Evolutionary conservation across 192 early-diverging fungal species (phyloP).

Genomic region (Coemansia sp.): DNA sequence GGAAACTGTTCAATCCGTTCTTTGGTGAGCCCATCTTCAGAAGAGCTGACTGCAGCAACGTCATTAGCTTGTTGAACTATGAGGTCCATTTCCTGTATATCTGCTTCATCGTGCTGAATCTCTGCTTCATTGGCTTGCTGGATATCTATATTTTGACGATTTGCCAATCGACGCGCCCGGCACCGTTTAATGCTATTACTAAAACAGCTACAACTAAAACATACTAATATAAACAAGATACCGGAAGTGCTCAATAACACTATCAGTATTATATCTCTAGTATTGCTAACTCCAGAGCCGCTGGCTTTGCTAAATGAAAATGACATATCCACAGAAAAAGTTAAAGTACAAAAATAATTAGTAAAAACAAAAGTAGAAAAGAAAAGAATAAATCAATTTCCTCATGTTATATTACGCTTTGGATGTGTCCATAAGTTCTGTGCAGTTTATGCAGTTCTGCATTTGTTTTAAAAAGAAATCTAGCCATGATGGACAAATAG

Average conservation of each 20-base stretch:
- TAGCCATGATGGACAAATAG: background rate
- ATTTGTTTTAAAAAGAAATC: background rate
- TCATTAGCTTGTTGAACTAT: background rate
- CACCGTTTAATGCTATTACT: background rate
- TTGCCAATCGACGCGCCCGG: background rate
- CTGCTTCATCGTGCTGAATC: no score
- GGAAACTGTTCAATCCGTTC: background rate
- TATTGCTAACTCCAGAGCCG: background rate
- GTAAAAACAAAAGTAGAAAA: background rate
- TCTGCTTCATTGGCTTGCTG: background rate
- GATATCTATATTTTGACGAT: background rate
- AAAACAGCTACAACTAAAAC: background rate
- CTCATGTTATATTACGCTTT: background rate
- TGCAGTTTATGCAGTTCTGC: background rate
- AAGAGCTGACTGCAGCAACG: background rate
- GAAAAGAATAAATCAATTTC: background rate
- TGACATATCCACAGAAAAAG: background rate
- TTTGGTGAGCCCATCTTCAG: background rate
- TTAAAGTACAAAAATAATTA: background rate
- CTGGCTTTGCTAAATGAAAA: background rate
- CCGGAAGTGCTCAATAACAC: background rate
- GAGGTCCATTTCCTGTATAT: no score
- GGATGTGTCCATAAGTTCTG: background rate
- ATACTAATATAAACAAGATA: background rate
- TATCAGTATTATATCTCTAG: background rate